Conservation (phyloP, 805 yeast species). For the Lipomyces spencermartinsiae region DNA sequence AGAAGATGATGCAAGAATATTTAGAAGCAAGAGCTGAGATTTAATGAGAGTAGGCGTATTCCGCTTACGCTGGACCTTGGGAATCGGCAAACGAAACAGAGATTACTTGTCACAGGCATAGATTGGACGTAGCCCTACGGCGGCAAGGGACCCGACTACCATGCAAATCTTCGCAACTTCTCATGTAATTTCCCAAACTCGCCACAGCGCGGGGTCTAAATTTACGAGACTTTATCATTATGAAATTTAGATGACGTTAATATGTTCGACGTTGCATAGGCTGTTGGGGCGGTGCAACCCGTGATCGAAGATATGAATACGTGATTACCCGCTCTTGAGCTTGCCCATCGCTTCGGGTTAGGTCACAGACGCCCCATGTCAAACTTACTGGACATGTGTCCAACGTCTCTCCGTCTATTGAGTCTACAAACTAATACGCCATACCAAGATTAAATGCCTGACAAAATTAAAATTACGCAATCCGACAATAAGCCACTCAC, state of each 20-base stretch:
- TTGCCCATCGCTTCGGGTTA: background rate
- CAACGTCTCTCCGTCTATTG: too few species aligned
- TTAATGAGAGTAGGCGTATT: background rate
- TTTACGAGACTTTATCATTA: background rate
- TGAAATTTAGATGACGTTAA: background rate
- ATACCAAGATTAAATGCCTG: background rate
- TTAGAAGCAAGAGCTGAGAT: background rate
- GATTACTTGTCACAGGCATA: too few species aligned
- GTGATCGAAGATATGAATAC: background rate
- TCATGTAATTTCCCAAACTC: background rate
- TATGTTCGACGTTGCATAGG: background rate
- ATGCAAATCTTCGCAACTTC: background rate
- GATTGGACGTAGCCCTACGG: too few species aligned
- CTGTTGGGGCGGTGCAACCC: background rate
- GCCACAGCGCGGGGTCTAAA: background rate
- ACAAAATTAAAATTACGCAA: background rate
- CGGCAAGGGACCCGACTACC: background rate
- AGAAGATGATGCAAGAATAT: background rate
- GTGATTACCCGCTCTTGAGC: too few species aligned
- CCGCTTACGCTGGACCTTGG: background rate
- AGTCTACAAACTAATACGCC: background rate
- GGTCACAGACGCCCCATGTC: too few species aligned
- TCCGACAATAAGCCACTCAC: background rate
- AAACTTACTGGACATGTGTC: too few species aligned
- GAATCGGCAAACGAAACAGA: too few species aligned